phyloP scores from a whole-genome alignment of 768 basidiomycete genomes.

The Boletus vermiculosoides region DNA sequence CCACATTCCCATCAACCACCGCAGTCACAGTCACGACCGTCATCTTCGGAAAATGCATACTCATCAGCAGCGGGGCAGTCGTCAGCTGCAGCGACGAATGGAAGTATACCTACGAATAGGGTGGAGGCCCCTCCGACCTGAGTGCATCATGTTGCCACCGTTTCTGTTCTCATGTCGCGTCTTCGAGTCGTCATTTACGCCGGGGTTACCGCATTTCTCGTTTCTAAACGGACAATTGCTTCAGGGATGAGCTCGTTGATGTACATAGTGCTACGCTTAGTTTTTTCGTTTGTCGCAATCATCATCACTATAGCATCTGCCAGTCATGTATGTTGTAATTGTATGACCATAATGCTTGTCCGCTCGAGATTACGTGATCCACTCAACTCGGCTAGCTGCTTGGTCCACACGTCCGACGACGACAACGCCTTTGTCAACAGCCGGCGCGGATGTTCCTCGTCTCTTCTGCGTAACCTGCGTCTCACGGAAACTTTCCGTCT shows the following conservation, averaged over 20 bases:
- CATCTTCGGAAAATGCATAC: slow-evolving; percentile 61
- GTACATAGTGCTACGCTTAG: slow-evolving; percentile 30
- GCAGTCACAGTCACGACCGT: slow-evolving; percentile 49
- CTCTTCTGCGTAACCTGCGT: not conserved
- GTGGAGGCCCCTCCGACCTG: slow-evolving; percentile 43
- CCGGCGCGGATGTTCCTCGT: slow-evolving; percentile 2
- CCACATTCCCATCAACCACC: slow-evolving; percentile 32
- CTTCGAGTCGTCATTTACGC: slow-evolving; percentile 18
- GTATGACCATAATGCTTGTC: slow-evolving; percentile 5
- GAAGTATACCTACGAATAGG: slow-evolving; percentile 39
- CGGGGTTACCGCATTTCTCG: slow-evolving; percentile 24
- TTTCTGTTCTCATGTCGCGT: slow-evolving; percentile 7
- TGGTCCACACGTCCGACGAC: slow-evolving; percentile 2
- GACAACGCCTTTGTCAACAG: not conserved
- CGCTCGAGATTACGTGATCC: slow-evolving; percentile 28
- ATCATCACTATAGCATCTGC: slow-evolving; percentile 19
- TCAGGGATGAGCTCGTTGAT: slow-evolving; percentile 21
- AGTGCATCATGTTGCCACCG: not conserved
- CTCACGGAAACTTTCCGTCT: not conserved
- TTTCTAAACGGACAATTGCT: slow-evolving; percentile 27
- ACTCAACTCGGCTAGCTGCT: not conserved
- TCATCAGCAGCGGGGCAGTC: slow-evolving; percentile 41
- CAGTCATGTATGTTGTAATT: slow-evolving; percentile 13
- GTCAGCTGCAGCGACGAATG: slow-evolving; percentile 39
- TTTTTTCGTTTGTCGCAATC: slow-evolving; percentile 7